Evolutionary conservation across 2,329 filamentous ascomycete species (phyloP).

Genomic region (Coniochaeta hoffmannii): DNA sequence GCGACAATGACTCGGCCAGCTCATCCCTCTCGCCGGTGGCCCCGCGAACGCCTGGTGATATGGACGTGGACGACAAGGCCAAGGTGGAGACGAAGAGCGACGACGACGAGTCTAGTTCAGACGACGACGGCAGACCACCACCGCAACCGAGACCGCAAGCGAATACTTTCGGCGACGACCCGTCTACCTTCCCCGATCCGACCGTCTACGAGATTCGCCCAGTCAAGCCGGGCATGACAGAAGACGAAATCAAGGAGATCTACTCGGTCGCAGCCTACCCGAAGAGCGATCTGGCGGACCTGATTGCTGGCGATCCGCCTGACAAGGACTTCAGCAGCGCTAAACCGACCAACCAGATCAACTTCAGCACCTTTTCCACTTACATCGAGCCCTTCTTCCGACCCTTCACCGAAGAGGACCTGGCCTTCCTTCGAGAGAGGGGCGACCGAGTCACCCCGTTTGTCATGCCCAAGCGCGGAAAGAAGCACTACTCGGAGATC

Average conservation of each 20-base stretch:
- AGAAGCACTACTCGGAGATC: conserved; percentile 77
- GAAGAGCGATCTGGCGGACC: conserved; percentile 67
- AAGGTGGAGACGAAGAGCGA: conserved; percentile 31
- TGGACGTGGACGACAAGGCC: conserved; percentile 51
- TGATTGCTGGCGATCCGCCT: conserved; percentile 82
- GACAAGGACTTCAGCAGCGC: conserved; percentile 94
- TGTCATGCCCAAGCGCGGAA: conserved; percentile 75
- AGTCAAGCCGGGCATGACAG: conserved; percentile 65
- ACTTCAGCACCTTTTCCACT: conserved; percentile 84
- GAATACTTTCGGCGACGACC: conserved; percentile 88
- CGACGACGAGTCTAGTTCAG: conserved; percentile 34
- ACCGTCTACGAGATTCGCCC: conserved; percentile 89
- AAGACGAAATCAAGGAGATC: conserved; percentile 81
- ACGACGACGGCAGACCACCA: conserved; percentile 54
- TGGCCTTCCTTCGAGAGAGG: conserved; percentile 84
- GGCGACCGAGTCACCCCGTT: conserved; percentile 81
- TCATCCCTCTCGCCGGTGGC: conserved; percentile 53
- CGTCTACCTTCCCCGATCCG: conserved; percentile 82
- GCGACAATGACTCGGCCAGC: conserved; percentile 47
- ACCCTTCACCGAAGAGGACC: conserved; percentile 83
- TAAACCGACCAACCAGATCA: conserved; percentile 91
- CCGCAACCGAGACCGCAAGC: conserved; percentile 63
- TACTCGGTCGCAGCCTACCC: conserved; percentile 85
- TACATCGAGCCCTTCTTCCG: conserved; percentile 91
- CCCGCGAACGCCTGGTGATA: conserved; percentile 42